phyloP scores from a whole-genome alignment of 225 moss, liverwort and hornwort species.

The Polytrichum commune region DNA sequence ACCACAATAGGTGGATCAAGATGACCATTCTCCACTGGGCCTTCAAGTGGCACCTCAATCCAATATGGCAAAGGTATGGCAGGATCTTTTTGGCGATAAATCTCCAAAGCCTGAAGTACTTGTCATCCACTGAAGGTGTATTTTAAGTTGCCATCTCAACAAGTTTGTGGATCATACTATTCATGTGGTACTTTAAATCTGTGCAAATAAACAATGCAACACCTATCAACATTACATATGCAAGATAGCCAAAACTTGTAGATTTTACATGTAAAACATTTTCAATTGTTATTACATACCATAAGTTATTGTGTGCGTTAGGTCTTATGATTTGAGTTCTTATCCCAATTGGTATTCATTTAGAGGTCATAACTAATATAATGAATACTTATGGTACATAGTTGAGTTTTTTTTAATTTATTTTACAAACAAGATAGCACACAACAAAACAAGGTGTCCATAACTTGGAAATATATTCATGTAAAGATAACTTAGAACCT shows the following conservation, averaged over 20 bases:
- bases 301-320: no score
- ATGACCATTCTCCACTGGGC: slow-evolving; percentile 32
- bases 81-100: slow-evolving; percentile 44
- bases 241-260: background rate
- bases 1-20: slow-evolving; percentile 64
- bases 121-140: background rate
- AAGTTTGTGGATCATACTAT: background rate
- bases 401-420: no score
- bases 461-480: no score
- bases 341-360: no score
- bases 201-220: background rate
- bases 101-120: slow-evolving; percentile 60
- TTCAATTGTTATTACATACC: background rate
- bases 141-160: rapidly evolving
- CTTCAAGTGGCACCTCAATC: slow-evolving; percentile 18
- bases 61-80: background rate
- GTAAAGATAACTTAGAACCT: no score
- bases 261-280: background rate
- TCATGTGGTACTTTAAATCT: background rate
- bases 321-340: no score
- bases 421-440: no score
- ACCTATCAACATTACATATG: background rate
- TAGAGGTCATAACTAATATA: no score
- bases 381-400: no score
- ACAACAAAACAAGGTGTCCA: no score